A percentile compares a stretch with the other conserved stretches of the same genome.
Evolutionary conservation across 208 protist species (phyloP).

Genomic region (Leishmania amazonensis): DNA sequence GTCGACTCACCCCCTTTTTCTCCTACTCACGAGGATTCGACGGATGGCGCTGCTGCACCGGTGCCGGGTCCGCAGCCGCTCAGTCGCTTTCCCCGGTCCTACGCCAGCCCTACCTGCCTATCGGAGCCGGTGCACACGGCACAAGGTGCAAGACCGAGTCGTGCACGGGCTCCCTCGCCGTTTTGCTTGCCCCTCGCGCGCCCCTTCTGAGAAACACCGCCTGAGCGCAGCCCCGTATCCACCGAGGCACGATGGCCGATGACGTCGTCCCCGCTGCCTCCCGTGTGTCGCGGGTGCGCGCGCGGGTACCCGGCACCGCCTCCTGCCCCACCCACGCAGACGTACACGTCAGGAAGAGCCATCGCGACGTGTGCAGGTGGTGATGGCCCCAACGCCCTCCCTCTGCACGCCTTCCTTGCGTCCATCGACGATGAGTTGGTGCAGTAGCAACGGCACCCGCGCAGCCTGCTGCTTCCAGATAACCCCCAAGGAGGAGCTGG

Average conservation of each 20-base stretch:
- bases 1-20: too few relatives aligned
- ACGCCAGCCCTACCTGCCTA: not conserved
- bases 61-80: not conserved
- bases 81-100: not conserved
- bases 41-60: not conserved
- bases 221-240: not conserved
- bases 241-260: not conserved
- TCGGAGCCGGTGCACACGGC: not conserved
- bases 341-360: not conserved
- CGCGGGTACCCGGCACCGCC: not conserved
- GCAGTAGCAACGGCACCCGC: not conserved
- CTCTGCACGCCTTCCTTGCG: not conserved
- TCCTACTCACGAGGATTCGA: not conserved
- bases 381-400: not conserved
- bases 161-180: not conserved
- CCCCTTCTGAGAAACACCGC: not conserved
- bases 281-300: not conserved
- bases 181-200: not conserved
- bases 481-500: too few relatives aligned
- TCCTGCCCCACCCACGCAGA: not conserved
- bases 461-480: too few relatives aligned
- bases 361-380: not conserved
- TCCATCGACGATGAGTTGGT: not conserved
- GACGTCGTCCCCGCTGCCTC: not conserved
- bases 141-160: not conserved